phyloP scores from a whole-genome alignment of 2,329 filamentous ascomycete species.

The Ceratocystiopsis minuta region DNA sequence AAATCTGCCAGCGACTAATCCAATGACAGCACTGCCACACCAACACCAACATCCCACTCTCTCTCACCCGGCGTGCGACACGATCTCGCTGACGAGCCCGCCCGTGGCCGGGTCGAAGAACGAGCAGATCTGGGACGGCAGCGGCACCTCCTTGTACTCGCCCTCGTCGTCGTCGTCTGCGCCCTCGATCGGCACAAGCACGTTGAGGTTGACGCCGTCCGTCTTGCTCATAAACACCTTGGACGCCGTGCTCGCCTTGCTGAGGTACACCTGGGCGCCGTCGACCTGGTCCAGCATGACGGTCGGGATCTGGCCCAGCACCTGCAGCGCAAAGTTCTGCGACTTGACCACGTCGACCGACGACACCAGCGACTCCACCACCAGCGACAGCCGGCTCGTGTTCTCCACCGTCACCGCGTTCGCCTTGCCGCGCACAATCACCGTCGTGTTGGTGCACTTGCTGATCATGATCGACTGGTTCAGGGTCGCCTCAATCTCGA shows the following conservation, averaged over 20 bases:
- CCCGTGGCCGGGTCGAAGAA: constrained; percentile 52
- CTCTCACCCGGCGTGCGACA: constrained; percentile 79
- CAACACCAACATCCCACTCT: too few relatives aligned
- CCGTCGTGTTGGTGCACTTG: constrained; percentile 75
- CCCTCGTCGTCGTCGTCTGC: constrained; percentile 64
- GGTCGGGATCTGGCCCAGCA: constrained; percentile 70
- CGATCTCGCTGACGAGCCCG: constrained; percentile 77
- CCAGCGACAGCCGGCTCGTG: constrained; percentile 62
- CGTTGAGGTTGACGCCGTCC: constrained; percentile 69
- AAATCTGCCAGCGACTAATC: too few relatives aligned
- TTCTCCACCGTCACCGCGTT: constrained; percentile 97
- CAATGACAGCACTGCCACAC: too few relatives aligned
- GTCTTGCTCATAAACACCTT: constrained; percentile 86
- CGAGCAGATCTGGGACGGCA: constrained; percentile 80
- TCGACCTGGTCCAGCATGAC: constrained; percentile 88
- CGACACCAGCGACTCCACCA: constrained; percentile 78
- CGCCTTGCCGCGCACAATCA: constrained; percentile 81
- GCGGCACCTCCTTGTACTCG: constrained; percentile 71
- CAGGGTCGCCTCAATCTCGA: constrained; percentile 67
- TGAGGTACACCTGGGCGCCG: constrained; percentile 71
- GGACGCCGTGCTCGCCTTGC: constrained; percentile 57
- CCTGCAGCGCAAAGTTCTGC: constrained; percentile 83
- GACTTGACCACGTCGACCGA: constrained; percentile 92
- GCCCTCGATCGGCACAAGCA: constrained; percentile 46
- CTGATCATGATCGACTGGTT: constrained; percentile 84